phyloP scores from a whole-genome alignment of 352 stramenopile genomes.

The Thalassiosira sp. region DNA sequence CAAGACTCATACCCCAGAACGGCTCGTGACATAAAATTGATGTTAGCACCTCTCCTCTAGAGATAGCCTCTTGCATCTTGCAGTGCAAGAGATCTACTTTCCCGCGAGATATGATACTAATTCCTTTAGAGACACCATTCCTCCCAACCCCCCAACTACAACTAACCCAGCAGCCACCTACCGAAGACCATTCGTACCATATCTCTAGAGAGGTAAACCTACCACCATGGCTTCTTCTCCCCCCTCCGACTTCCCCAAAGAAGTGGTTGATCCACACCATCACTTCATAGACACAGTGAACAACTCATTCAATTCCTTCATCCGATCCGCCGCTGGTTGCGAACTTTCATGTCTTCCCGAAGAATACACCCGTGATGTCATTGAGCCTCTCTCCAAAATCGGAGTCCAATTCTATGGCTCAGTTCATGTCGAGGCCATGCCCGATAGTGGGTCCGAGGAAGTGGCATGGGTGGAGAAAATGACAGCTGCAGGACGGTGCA shows the following conservation, averaged over 20 bases:
- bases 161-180: too few relatives aligned
- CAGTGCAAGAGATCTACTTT: too few relatives aligned
- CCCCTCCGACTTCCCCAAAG: constrained; percentile 15
- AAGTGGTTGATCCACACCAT: constrained; percentile 80
- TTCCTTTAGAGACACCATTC: background rate
- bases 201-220: too few relatives aligned
- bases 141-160: background rate
- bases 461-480: constrained; percentile 64
- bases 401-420: constrained; percentile 52
- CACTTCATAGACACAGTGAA: constrained; percentile 75
- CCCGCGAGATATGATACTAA: background rate
- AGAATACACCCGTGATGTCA: constrained; percentile 71
- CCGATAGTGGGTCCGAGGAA: constrained; percentile 70
- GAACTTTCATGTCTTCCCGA: constrained; percentile 54
- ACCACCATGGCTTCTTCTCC: background rate
- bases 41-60: too few relatives aligned
- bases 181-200: too few relatives aligned
- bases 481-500: constrained; percentile 11
- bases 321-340: constrained; percentile 45
- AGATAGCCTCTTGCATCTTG: too few relatives aligned
- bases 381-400: constrained; percentile 53
- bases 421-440: constrained; percentile 77
- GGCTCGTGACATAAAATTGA: too few relatives aligned
- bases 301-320: constrained; percentile 68
- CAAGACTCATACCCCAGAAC: too few relatives aligned